A percentile compares a stretch with the other conserved stretches of the same genome.
These are phyloP conservation scores for Curvularia sp. DNA, from an alignment of 2,329 filamentous ascomycete species.

Conservation along the genomic window DNA sequence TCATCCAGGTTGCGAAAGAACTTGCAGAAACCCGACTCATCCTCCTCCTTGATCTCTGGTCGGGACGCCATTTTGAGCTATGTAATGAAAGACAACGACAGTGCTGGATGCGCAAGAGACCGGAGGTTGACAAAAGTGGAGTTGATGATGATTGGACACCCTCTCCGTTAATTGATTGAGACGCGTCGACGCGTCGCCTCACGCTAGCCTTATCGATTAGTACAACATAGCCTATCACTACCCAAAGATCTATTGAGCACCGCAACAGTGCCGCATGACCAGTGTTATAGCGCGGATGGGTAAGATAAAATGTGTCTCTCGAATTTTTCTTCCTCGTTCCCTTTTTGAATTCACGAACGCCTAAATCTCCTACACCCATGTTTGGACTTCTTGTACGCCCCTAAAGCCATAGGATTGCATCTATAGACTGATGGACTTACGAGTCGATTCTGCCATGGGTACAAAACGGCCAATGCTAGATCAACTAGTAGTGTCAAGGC, in stretches of 20 bases:
- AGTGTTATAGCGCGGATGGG: too few relatives aligned
- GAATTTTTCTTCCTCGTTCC: background rate
- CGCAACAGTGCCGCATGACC: too few relatives aligned
- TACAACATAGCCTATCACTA: background rate
- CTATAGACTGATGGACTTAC: too few relatives aligned
- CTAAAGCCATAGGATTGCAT: background rate
- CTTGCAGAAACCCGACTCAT: constrained; percentile 95
- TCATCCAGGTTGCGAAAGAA: constrained; percentile 88
- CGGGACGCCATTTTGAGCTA: constrained; percentile 58
- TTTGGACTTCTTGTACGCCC: background rate
- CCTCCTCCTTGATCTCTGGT: constrained; percentile 77
- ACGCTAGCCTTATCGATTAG: constrained; percentile 15
- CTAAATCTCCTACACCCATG: background rate
- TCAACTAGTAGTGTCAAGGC: background rate
- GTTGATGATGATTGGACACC: constrained; percentile 11
- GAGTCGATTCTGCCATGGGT: background rate
- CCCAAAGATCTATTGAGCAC: too few relatives aligned
- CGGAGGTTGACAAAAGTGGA: background rate
- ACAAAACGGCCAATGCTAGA: background rate
- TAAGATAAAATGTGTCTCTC: background rate
- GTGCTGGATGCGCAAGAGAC: background rate
- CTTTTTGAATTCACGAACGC: background rate
- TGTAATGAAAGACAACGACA: background rate
- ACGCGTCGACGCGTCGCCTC: constrained; percentile 16
- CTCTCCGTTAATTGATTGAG: constrained; percentile 11